Base-by-base conservation (phyloP, 2,329 filamentous ascomycete species). In the Coniochaeta sp. region DNA sequence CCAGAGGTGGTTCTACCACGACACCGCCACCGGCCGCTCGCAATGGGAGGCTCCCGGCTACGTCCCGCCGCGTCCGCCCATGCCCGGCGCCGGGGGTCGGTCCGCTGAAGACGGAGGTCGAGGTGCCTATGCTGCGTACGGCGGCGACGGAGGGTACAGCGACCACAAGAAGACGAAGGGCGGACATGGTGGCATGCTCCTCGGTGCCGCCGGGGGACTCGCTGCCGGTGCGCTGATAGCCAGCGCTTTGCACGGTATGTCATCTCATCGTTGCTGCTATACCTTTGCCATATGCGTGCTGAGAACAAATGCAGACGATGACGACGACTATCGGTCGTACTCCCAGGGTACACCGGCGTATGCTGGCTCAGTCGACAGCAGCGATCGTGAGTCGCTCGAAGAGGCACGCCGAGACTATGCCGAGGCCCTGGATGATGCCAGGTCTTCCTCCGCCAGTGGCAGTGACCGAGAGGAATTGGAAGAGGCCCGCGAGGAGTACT, bases 1-100 rank as follows among this genome's bases (percentile, higher is more conserved):
- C 61, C 78, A 82, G 65, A 78, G 81, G 58, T 84, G 80, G 73
- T 87, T 79, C 72, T 87, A 81, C 66, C 74, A 85, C 59, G 81
- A 87, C 65, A 74, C 80, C 58, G 71, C 80, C 38, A 82, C 81
- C 12, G 81, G 81, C 17, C 78, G 78, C 60, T 77, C 81, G 1
- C 81, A 85, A 65, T 87, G 84, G 83, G 81, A 85, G 42, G 70
- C 71, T 0, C 73, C 73, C 0, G 68, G 68, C 26, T 67, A 62
- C 30, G 62, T 68, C 4, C 65, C 54, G 58, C 63, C 44, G 55
- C 64, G 38, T 61, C 61, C 10, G 59, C 65, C 16, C 59, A 60
- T 34, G 65, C 59, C 60, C 58, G 64, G 19, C 14, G 57, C 50
- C 10, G 58, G 52, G 4, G 50, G 58, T 26, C 54, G 54, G 26